Conservation (phyloP, 2,329 filamentous ascomycete species). For the Ophiocordyceps australis region DNA sequence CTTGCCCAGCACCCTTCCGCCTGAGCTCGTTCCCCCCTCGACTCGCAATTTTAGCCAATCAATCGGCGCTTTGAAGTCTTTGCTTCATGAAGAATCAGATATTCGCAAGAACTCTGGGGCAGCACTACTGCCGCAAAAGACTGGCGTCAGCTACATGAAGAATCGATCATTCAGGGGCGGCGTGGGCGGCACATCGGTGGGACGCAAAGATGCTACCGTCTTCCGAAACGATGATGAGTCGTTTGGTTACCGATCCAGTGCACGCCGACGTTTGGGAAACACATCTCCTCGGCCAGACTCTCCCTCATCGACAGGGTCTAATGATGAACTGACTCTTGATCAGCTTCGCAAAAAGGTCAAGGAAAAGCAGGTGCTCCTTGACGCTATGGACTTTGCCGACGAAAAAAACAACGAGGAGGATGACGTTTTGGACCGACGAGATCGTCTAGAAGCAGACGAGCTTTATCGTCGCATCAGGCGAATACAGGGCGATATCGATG, state of each 20-base stretch:
- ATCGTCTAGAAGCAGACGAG: slow-evolving; percentile 83
- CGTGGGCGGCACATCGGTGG: slow-evolving; percentile 33
- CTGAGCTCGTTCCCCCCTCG: slow-evolving; percentile 86
- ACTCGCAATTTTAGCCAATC: slow-evolving; percentile 86
- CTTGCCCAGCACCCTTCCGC: slow-evolving; percentile 68
- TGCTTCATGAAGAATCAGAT: slow-evolving; percentile 81
- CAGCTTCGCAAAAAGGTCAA: slow-evolving; percentile 83
- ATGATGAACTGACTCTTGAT: slow-evolving; percentile 70
- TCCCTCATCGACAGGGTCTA: slow-evolving; percentile 48
- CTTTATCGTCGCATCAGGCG: slow-evolving; percentile 82
- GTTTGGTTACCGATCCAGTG: slow-evolving; percentile 83
- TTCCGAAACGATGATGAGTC: slow-evolving; percentile 95
- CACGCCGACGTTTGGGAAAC: slow-evolving; percentile 66
- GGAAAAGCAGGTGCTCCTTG: slow-evolving; percentile 84
- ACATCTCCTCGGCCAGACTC: slow-evolving; percentile 69
- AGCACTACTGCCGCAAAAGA: slow-evolving; percentile 81
- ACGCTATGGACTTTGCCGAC: slow-evolving; percentile 92
- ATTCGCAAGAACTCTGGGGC: slow-evolving; percentile 77
- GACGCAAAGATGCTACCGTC: slow-evolving; percentile 85
- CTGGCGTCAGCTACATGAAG: slow-evolving; percentile 96
- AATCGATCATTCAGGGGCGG: slow-evolving; percentile 72
- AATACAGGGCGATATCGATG: slow-evolving; percentile 87
- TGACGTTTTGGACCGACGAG: slow-evolving; percentile 74
- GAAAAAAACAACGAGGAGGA: slow-evolving; percentile 83
- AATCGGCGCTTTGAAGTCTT: slow-evolving; percentile 78